Evolutionary conservation across 345 rosid genomes (phyloP), one percentile per base, ranked within the genome.

Genomic region (Citrus sp.): DNA sequence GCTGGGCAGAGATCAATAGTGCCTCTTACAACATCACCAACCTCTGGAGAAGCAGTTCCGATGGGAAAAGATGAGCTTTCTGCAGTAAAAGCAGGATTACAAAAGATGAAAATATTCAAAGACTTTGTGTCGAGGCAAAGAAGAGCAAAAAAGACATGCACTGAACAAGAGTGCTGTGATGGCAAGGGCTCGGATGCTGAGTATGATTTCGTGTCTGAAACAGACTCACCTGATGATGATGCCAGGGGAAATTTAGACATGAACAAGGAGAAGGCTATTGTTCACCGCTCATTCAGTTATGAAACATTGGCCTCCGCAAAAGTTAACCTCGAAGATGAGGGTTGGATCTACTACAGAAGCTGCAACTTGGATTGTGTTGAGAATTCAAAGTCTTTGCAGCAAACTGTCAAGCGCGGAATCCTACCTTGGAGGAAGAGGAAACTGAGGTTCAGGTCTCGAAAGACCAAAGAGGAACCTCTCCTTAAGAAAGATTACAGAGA

Each of bases 351-450:
- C 77, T 87, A 84, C 76, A 87, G 88, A 60, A 79, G 86, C 74
- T 55, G 81, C 37, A 86, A 86, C 32, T 78, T 73, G 3, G 86
- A 87, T 56, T 78, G 69, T 14, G 76, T 51, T 79, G 87, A 84
- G 78, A 79, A 78, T 73, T 46, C 86, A 73, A 77, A 80, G 5
- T 79, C 85, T 0, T 32, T 56, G 72, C 35, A 46, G 37, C 79
- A 82, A 74, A 76, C 54, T 75, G 71, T 83, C 21, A 86, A 86
- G 73, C 82, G 62, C 12, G 84, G 89, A 78, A 77, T 90, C 71
- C 83, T 90, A 69, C 85, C 86, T 1, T 88, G 97, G 97, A 87
- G 84, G 77, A 89, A 83, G 77, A 82, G 92, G 60, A 88, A 85
- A 56, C 35, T 87, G 73, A 85, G 84, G 70, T 89, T 90, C 56